Percentiles rank a stretch among this genome's conserved stretches.
phyloP scores from a whole-genome alignment of 257 asterid genomes.

The Ajuga chamaepitys region DNA sequence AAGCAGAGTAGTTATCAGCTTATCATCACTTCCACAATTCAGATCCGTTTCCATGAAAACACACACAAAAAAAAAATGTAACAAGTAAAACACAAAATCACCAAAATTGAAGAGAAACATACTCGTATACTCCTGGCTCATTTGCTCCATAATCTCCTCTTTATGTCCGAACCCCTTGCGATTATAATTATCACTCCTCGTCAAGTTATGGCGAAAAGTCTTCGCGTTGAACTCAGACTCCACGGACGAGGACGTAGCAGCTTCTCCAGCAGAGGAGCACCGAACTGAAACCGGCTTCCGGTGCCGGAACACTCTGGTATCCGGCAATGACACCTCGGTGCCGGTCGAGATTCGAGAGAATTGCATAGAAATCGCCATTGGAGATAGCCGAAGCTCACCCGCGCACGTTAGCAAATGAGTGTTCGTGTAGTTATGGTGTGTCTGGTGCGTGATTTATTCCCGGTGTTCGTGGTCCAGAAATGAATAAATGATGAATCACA shows the following conservation, averaged over 20 bases:
- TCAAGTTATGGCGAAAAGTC: slow-evolving; percentile 67
- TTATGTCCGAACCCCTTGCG: slow-evolving; percentile 81
- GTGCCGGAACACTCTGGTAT: slow-evolving; percentile 31
- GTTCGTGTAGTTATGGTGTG: not conserved
- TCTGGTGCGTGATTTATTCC: slow-evolving; percentile 12
- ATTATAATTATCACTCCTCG: slow-evolving; percentile 73
- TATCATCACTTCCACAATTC: not conserved
- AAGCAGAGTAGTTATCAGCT: not conserved
- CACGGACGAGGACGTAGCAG: slow-evolving; percentile 32
- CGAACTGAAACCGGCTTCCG: slow-evolving; percentile 44
- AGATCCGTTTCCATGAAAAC: not conserved
- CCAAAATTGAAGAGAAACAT: slow-evolving; percentile 14
- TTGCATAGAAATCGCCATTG: slow-evolving; percentile 68
- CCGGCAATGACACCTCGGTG: slow-evolving; percentile 46
- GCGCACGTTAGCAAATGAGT: slow-evolving; percentile 29
- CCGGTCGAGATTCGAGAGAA: slow-evolving; percentile 40
- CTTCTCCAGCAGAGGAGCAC: slow-evolving; percentile 58
- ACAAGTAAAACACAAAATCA: not conserved
- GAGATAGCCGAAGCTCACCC: not conserved
- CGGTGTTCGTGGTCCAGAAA: slow-evolving; percentile 23
- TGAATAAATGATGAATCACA: slow-evolving; percentile 5
- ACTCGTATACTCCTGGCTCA: slow-evolving; percentile 83
- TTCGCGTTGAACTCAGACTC: slow-evolving; percentile 63
- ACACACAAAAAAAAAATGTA: not conserved
- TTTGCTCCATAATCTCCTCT: slow-evolving; percentile 54